Percentiles rank a stretch among this genome's conserved stretches.
Conservation (phyloP, 2,329 filamentous ascomycete genomes). For the Phaeosphaeriaceae sp. region DNA sequence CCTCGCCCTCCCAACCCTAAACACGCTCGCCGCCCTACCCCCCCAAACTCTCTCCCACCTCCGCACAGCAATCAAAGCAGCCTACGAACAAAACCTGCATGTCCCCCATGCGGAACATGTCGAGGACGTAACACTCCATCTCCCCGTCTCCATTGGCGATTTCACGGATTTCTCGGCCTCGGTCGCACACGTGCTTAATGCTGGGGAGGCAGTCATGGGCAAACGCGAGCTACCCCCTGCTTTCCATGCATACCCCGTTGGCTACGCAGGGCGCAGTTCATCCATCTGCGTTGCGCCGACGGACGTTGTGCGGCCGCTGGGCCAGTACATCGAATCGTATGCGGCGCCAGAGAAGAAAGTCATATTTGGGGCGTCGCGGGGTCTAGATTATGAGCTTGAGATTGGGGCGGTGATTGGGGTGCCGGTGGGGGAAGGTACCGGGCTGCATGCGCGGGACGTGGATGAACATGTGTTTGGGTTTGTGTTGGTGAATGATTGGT, state of each 20-base stretch:
- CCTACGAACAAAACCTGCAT: constrained; percentile 33
- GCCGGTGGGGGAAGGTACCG: constrained; percentile 48
- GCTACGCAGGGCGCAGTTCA: constrained; percentile 62
- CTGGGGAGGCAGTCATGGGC: constrained; percentile 44
- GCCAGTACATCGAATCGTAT: constrained; percentile 35
- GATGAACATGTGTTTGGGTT: constrained; percentile 66
- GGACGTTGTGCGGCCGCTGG: constrained; percentile 34
- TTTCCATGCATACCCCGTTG: constrained; percentile 51
- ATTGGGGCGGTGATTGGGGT: constrained; percentile 55
- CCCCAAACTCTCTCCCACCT: constrained; percentile 48
- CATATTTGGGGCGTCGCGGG: constrained; percentile 51
- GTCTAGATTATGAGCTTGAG: constrained; percentile 59
- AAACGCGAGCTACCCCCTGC: constrained; percentile 29
- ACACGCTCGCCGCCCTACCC: constrained; percentile 57
- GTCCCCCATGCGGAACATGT: constrained; percentile 37
- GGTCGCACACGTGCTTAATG: constrained; percentile 61
- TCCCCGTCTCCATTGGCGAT: constrained; percentile 62
- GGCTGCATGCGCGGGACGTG: constrained; percentile 50
- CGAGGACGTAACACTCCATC: constrained; percentile 55
- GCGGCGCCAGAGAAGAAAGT: constrained; percentile 56
- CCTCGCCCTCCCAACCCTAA: constrained; percentile 50
- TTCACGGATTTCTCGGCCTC: constrained; percentile 66
- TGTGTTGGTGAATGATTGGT: constrained; percentile 70
- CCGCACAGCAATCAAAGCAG: constrained; percentile 50
- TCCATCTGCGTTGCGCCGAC: constrained; percentile 59